These are phyloP conservation scores for Epichloe coenophiala DNA, from an alignment of 2,329 filamentous ascomycete genomes.

Conservation along the genomic window DNA sequence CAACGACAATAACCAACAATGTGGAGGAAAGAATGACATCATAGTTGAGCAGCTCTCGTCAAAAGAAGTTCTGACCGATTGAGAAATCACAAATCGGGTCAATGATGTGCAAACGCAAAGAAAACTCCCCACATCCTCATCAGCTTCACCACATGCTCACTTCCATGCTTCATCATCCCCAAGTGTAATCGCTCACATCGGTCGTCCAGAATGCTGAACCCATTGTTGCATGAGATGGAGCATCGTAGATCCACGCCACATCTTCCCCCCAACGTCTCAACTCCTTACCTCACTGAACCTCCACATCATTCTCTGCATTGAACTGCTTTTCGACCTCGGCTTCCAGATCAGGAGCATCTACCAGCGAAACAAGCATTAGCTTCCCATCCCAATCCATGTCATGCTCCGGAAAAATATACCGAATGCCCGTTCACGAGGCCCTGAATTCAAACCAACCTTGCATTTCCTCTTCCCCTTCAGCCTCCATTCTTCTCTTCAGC, in stretches of 20 bases:
- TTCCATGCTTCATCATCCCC: too few relatives aligned
- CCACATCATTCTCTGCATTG: conserved; percentile 10
- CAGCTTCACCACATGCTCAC: neutral
- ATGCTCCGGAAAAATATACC: neutral
- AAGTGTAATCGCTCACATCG: neutral
- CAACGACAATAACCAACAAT: neutral
- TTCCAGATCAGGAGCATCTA: conserved; percentile 10
- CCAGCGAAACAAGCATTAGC: neutral
- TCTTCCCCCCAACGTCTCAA: neutral
- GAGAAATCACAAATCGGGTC: neutral
- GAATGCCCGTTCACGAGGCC: neutral
- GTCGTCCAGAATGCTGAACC: neutral
- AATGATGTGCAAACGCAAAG: neutral
- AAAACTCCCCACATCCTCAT: neutral
- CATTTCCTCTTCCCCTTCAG: conserved; percentile 36
- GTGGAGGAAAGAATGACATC: neutral
- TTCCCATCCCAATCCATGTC: neutral
- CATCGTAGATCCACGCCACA: neutral
- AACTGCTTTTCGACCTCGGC: conserved; percentile 3
- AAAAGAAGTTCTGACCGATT: neutral
- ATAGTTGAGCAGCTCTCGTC: neutral
- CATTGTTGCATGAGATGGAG: too few relatives aligned
- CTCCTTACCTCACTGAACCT: conserved; percentile 8
- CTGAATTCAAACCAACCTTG: conserved; percentile 21
- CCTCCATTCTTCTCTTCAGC: conserved; percentile 37